Base-by-base conservation (phyloP, 805 yeast genomes). In the Pichia nanzhaoensis region DNA sequence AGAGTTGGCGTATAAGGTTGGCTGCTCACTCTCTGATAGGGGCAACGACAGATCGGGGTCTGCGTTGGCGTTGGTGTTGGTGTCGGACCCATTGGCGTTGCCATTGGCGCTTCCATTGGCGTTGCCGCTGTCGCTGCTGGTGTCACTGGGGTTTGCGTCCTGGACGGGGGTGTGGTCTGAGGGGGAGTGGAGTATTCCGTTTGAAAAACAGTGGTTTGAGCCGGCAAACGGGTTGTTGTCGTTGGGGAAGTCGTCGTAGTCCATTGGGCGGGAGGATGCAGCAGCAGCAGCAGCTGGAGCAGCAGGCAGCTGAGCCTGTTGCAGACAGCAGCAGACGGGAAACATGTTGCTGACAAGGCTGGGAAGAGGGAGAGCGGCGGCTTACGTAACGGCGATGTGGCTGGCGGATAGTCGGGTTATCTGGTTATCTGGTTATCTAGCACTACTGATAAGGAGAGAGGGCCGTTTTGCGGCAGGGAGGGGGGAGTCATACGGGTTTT, bases 161-260 rank as follows among this genome's bases (percentile, higher is more conserved):
- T 6, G 10, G 28, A 10, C 28, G 28, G 28, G 9, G n/a, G 6
- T 13, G 16, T 30, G 6, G 12, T 13, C 16, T 8, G 33, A 13
- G n/a, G 14, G 16, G 12, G 33, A 30, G 14, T 30, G 14, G 6
- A 30, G 5, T 13, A 61, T 57, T 2, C 66, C 66, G 39, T 58
- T 54, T 0, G 64, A 57, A 31, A 45, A 57, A 35, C 28, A 57
- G 32, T 63, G 66, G 37, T 58, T 57, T 3, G 66, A 61, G 14
- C 66, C 67, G 3, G 59, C 60, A 52, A 65, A 65, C 7, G 69
- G 69, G 45, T 65, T 65, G 43, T 64, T 64, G 43, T 63, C 67
- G 30, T 51, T 49, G 38, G 55, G 50, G 46, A 59, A 61, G 34
- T 64, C 68, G 42, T 62, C 65, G 43, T 58, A 56, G 58, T 32